Evolutionary conservation across 106 monocot species (phyloP), one percentile per base, ranked within the genome.

Genomic region (Dendrobium officinale): DNA sequence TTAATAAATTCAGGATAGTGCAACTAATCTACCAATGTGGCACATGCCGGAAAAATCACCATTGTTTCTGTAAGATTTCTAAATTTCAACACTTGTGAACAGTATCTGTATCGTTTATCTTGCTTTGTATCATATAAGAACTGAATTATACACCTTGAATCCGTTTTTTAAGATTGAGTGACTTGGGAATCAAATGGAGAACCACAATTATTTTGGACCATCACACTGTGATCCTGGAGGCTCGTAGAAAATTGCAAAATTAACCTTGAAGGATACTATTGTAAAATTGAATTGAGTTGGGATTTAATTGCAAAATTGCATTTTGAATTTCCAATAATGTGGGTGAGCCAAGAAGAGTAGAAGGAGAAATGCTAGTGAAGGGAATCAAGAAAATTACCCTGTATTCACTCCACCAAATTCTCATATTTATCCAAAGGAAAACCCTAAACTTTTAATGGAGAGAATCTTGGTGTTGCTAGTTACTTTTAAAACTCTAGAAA

Each of bases 11-110:
- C 85, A 97, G 96, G 94, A 97, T 87, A 92, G 90, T 81, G 94
- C 94, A 77, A 97, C 96, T 37, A 79, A 80, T 89, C 90, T 92
- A 79, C 96, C 94, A 0, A 77, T 83, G 81, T 94, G 88, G 90
- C 87, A 89, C 76, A 37, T 67, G 19, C 84, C 79, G 51, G 75
- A 40, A 42, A 51, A 85, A 31, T 92, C 96, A 58, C 92, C 96
- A 77, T 78, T 90, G 42, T 81, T 97, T 42, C 84, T 97, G 96
- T 97, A 91, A 94, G 96, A 81, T 86, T 80, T 75, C 43, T 51
- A n/a, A 77, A 41, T 67, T 86, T 79, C 17, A 72, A 9, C 29
- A 55, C 47, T 68, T 77, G 24, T 56, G 56, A 59, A n/a, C 16
- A 70, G 70, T 37, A 70, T 37, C 10, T 70, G 37, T 11, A 70